Evolutionary conservation across 768 basidiomycete genomes (phyloP).

Genomic region (Amanita subjunquillea): DNA sequence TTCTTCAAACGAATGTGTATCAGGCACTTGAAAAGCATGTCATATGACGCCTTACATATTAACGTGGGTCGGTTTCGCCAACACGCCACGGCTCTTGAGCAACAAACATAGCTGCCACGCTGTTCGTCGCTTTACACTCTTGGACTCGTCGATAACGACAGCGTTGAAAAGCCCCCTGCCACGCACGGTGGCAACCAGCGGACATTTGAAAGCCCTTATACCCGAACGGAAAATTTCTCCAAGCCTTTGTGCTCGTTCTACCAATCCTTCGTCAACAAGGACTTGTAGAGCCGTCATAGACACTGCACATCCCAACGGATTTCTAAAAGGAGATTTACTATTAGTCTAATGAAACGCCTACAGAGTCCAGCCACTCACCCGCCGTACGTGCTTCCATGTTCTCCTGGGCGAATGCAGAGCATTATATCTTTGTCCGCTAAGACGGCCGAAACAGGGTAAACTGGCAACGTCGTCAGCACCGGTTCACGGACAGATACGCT

Average conservation of each 20-base stretch:
- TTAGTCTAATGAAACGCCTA: neutral
- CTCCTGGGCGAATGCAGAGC: conserved; percentile 89
- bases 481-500: neutral
- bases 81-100: conserved; percentile 80
- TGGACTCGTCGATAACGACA: conserved; percentile 81
- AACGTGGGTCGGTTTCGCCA: conserved; percentile 94
- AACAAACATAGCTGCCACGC: conserved; percentile 96
- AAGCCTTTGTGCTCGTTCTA: conserved; percentile 66
- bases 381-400: conserved; percentile 94
- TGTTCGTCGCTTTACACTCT: conserved; percentile 65
- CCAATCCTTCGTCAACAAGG: conserved; percentile 79
- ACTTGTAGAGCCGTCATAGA: conserved; percentile 88
- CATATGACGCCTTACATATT: conserved; percentile 55
- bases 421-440: conserved; percentile 87
- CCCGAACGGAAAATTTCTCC: conserved; percentile 74
- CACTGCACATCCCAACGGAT: conserved; percentile 94
- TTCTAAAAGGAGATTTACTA: conserved; percentile 32
- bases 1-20: conserved; percentile 32
- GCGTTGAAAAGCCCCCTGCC: conserved; percentile 89
- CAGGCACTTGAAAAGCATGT: neutral
- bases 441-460: conserved; percentile 95
- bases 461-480: conserved; percentile 22
- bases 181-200: conserved; percentile 70
- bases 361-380: conserved; percentile 42
- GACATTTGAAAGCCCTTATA: conserved; percentile 49